phyloP scores from a whole-genome alignment of 371 early-diverging fungal genomes.

The Mortierella sp. region DNA sequence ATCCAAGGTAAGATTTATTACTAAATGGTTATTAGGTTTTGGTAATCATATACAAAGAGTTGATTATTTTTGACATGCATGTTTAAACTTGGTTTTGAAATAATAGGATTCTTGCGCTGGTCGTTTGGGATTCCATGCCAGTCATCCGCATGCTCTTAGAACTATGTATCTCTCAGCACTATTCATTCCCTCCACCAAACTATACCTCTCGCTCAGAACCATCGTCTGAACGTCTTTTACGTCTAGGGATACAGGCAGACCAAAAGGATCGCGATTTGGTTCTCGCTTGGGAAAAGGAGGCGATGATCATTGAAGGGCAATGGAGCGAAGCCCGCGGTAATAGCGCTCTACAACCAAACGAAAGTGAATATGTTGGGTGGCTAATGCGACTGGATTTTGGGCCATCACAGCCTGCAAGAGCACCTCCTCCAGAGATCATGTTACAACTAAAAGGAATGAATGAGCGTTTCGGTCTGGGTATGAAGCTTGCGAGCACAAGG shows the following conservation, averaged over 20 bases:
- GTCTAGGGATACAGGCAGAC: constrained; percentile 29
- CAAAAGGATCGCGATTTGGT: constrained; percentile 40
- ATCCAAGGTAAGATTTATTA: constrained; percentile 32
- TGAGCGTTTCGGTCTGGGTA: constrained; percentile 47
- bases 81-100: neutral
- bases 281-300: constrained; percentile 46
- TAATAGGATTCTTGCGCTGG: constrained; percentile 42
- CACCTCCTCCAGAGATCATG: constrained; percentile 36
- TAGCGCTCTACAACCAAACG: constrained; percentile 8
- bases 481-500: constrained; percentile 49
- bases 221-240: constrained; percentile 42
- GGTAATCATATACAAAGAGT: neutral
- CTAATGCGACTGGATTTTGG: constrained; percentile 48
- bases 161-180: constrained; percentile 53
- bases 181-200: constrained; percentile 53
- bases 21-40: neutral
- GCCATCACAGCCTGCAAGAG: constrained; percentile 32
- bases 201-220: constrained; percentile 50
- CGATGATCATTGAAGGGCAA: constrained; percentile 18
- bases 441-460: constrained; percentile 37
- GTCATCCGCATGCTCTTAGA: constrained; percentile 47
- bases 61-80: neutral
- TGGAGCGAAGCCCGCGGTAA: constrained; percentile 28
- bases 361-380: constrained; percentile 46
- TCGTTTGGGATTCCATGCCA: constrained; percentile 57